Percentiles rank a stretch among this genome's conserved stretches.
These are phyloP conservation scores for Syzygium malaccense DNA, from an alignment of 441 rosid genomes.

Conservation along the genomic window DNA sequence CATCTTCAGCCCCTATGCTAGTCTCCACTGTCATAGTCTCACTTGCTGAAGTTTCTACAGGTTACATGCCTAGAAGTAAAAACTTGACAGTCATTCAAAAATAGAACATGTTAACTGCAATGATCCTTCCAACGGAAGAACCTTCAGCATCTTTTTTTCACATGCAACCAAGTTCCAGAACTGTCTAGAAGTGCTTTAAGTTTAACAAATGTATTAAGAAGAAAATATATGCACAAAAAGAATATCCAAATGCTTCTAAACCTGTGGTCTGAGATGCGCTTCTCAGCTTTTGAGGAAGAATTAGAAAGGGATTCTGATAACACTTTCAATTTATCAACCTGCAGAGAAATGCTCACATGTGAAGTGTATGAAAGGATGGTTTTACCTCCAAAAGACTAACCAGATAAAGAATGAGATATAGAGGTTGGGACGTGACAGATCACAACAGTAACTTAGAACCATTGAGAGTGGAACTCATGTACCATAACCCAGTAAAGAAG, in stretches of 20 bases:
- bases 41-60: neutral
- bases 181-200: neutral
- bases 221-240: neutral
- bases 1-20: neutral
- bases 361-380: neutral
- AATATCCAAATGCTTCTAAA: conserved; percentile 7
- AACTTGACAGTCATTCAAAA: neutral
- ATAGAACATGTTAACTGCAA: neutral
- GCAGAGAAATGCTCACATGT: conserved; percentile 15
- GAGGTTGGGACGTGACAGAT: neutral
- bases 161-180: neutral
- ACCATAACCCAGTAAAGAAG: neutral
- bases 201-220: neutral
- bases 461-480: neutral
- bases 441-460: neutral
- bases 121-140: neutral
- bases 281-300: conserved; percentile 72
- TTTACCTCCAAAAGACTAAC: neutral
- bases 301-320: conserved; percentile 72
- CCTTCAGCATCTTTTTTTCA: neutral
- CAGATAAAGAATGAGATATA: neutral
- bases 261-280: conserved; percentile 79
- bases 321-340: conserved; percentile 80
- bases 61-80: neutral
- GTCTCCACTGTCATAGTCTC: neutral